A percentile compares a stretch with the other conserved stretches of the same genome.
These are phyloP conservation scores for Chiua sp. DNA, from an alignment of 1,284 basidiomycete species.

Conservation along the genomic window DNA sequence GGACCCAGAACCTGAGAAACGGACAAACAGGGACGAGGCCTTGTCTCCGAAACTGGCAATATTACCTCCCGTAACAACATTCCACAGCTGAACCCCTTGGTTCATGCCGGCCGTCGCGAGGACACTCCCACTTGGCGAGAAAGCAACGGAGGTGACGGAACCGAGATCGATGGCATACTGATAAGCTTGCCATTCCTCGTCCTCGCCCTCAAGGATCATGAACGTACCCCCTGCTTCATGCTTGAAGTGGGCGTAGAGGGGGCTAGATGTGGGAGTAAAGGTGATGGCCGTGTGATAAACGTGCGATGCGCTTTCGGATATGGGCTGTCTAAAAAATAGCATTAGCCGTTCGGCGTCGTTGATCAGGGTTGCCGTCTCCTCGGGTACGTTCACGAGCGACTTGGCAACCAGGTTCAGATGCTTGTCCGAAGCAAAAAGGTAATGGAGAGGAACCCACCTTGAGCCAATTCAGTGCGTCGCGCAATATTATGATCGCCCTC, in stretches of 20 bases:
- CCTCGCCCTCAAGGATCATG: constrained; percentile 2
- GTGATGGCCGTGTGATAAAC: constrained; percentile 20
- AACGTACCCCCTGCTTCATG: constrained; percentile 7
- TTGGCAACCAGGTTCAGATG: not conserved
- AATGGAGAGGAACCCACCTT: constrained; percentile 9
- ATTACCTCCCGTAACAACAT: constrained; percentile 16
- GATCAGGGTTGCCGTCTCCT: constrained; percentile 4
- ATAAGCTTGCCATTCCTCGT: constrained; percentile 14
- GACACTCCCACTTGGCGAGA: constrained; percentile 16
- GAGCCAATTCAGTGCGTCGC: constrained; percentile 14
- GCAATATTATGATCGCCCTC: constrained; percentile 14
- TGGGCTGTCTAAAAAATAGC: constrained; percentile 15
- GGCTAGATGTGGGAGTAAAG: constrained; percentile 13
- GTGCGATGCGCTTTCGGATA: constrained; percentile 20
- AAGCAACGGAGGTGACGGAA: constrained; percentile 10
- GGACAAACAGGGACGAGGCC: constrained; percentile 12
- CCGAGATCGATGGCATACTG: constrained; percentile 9
- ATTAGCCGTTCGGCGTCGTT: constrained; percentile 19
- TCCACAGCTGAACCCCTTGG: constrained; percentile 25
- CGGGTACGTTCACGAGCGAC: constrained; percentile 2
- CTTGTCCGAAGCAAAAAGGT: not conserved
- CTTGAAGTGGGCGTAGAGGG: constrained; percentile 12
- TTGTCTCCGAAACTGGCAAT: constrained; percentile 18
- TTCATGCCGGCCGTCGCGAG: constrained; percentile 14
- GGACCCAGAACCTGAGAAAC: constrained; percentile 18